A percentile compares a stretch with the other conserved stretches of the same genome.
These are phyloP conservation scores for Beauveria sp. DNA, from an alignment of 2,329 filamentous ascomycete genomes.

Conservation along the genomic window DNA sequence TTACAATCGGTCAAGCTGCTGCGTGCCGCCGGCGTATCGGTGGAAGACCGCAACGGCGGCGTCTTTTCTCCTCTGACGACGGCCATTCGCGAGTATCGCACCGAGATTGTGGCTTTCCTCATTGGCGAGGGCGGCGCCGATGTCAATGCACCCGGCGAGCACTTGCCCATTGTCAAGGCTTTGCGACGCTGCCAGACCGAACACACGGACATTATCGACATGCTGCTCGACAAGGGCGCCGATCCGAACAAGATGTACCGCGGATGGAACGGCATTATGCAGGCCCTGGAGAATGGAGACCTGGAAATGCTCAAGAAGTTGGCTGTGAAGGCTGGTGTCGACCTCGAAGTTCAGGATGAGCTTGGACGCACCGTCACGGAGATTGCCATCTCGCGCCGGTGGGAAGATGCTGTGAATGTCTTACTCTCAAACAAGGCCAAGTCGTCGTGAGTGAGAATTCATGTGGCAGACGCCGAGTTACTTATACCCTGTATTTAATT, in stretches of 20 bases:
- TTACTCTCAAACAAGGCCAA: constrained; percentile 19
- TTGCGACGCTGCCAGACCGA: constrained; percentile 49
- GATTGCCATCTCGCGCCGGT: constrained; percentile 49
- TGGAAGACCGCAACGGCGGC: constrained; percentile 65
- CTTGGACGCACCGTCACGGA: constrained; percentile 46
- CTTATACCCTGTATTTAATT: not conserved
- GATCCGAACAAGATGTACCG: constrained; percentile 62
- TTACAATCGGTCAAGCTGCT: constrained; percentile 61
- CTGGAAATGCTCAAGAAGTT: constrained; percentile 44
- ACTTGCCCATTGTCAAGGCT: constrained; percentile 63
- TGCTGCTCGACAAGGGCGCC: constrained; percentile 55
- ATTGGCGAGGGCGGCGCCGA: constrained; percentile 56
- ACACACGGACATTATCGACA: constrained; percentile 53
- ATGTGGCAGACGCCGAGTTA: not conserved
- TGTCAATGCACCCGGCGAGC: constrained; percentile 60
- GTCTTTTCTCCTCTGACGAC: constrained; percentile 65
- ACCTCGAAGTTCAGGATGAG: constrained; percentile 47
- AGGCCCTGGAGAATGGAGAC: constrained; percentile 59
- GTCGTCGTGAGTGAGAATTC: not conserved
- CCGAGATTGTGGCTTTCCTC: constrained; percentile 53
- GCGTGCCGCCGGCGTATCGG: constrained; percentile 54
- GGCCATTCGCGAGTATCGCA: constrained; percentile 55
- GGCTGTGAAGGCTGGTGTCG: constrained; percentile 39
- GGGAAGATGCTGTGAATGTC: constrained; percentile 48
- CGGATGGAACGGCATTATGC: constrained; percentile 58